phyloP scores from a whole-genome alignment of 2,329 filamentous ascomycete genomes.

The Myriosclerotinia duriaeana region DNA sequence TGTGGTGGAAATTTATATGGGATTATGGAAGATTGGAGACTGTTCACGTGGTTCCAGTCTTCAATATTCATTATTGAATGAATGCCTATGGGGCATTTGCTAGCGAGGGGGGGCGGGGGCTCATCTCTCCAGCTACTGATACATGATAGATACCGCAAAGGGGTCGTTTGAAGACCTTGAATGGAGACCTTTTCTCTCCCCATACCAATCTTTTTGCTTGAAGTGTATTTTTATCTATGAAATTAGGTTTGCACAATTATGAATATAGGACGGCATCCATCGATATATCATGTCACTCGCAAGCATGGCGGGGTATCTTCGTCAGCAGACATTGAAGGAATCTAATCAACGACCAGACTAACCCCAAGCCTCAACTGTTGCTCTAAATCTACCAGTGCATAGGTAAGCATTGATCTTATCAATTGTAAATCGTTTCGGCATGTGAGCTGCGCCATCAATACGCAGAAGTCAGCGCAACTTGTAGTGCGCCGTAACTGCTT shows the following conservation, averaged over 20 bases:
- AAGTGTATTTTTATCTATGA: not conserved
- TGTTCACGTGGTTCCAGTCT: not conserved
- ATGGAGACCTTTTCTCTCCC: conserved; percentile 7
- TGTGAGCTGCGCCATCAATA: too few relatives aligned
- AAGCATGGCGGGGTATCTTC: not conserved
- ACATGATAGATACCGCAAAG: conserved; percentile 1
- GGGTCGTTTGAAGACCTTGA: conserved; percentile 6
- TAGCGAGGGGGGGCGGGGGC: not conserved
- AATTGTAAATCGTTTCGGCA: not conserved
- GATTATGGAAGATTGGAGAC: not conserved
- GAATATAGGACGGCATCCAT: too few relatives aligned
- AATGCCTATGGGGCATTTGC: not conserved
- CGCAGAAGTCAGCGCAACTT: too few relatives aligned
- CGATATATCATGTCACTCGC: too few relatives aligned
- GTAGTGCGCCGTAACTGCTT: too few relatives aligned
- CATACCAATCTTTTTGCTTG: not conserved
- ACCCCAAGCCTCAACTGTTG: not conserved
- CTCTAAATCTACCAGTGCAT: not conserved
- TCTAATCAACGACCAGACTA: too few relatives aligned
- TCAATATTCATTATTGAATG: not conserved
- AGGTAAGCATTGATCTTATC: too few relatives aligned
- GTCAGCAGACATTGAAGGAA: too few relatives aligned
- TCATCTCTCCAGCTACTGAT: not conserved
- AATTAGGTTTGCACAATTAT: not conserved
- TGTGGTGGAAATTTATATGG: conserved; percentile 16